These are phyloP conservation scores for Olyra latifolia DNA, from an alignment of 176 grass and related monocot genomes.

Conservation along the genomic window DNA sequence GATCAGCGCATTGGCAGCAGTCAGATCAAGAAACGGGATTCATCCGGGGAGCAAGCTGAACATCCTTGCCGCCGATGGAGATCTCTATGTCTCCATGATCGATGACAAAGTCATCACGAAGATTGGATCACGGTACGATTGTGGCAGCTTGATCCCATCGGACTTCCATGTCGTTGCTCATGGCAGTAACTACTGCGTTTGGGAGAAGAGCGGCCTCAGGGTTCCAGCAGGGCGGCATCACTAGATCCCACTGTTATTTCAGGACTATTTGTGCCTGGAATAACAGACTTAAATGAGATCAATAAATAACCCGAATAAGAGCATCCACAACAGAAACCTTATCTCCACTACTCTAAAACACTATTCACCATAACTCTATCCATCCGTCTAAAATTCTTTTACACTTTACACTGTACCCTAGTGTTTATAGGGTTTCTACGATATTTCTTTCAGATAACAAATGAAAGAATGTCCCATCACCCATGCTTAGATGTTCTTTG, in stretches of 20 bases:
- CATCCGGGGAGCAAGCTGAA: conserved; percentile 49
- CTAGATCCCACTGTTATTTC: background rate
- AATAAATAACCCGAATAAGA: conserved; percentile 24
- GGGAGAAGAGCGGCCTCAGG: conserved; percentile 57
- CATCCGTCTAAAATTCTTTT: too few relatives aligned
- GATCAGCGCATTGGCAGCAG: conserved; percentile 46
- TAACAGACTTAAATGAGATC: conserved; percentile 4
- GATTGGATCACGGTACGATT: conserved; percentile 59
- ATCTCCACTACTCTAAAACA: too few relatives aligned
- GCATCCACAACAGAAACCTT: too few relatives aligned
- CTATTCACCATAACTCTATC: too few relatives aligned
- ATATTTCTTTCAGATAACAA: background rate
- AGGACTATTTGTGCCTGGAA: conserved; percentile 17
- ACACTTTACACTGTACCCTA: too few relatives aligned
- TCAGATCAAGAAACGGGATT: conserved; percentile 55
- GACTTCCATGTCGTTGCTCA: conserved; percentile 53
- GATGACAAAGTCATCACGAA: conserved; percentile 68
- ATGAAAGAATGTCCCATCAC: background rate
- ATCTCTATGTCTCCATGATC: conserved; percentile 64
- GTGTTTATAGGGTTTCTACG: too few relatives aligned
- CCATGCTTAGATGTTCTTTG: background rate
- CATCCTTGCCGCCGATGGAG: conserved; percentile 54
- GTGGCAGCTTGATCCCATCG: conserved; percentile 65
- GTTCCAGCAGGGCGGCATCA: conserved; percentile 22
- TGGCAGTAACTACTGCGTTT: conserved; percentile 73